phyloP scores from a whole-genome alignment of 768 basidiomycete genomes.

The Tylopilus rubrobrunneus region DNA sequence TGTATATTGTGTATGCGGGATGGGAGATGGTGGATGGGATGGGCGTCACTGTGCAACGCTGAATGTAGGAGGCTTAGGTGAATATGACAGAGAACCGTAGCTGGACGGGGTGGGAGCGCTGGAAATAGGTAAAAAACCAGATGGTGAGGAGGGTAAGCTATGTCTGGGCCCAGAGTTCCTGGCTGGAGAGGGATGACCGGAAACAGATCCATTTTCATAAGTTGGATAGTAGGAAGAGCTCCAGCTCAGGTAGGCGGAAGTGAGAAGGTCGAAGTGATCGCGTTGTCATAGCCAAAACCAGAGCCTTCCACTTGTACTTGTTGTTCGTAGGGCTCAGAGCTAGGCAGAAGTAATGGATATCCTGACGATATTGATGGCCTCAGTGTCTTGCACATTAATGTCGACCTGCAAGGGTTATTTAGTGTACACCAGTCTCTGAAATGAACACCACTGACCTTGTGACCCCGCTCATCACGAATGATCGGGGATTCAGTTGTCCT shows the following conservation, averaged over 20 bases:
- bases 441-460: too few relatives aligned
- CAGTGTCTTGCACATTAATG: too few relatives aligned
- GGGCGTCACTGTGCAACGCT: slow-evolving; percentile 40
- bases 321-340: slow-evolving; percentile 39
- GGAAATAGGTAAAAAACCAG: slow-evolving; percentile 63
- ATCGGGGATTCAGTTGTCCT: too few relatives aligned
- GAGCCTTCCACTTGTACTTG: slow-evolving; percentile 30
- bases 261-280: slow-evolving; percentile 35
- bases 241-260: slow-evolving; percentile 30
- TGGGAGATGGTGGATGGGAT: slow-evolving; percentile 25
- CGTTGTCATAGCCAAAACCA: slow-evolving; percentile 37
- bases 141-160: slow-evolving; percentile 61
- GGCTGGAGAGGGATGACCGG: slow-evolving; percentile 31
- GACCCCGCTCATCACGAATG: too few relatives aligned
- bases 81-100: slow-evolving; percentile 35
- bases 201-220: slow-evolving; percentile 38
- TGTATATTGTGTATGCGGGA: slow-evolving; percentile 13
- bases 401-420: too few relatives aligned
- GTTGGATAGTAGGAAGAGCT: slow-evolving; percentile 40
- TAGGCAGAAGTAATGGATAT: slow-evolving; percentile 32
- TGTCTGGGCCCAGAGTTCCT: slow-evolving; percentile 54
- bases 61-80: slow-evolving; percentile 30
- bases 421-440: too few relatives aligned
- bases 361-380: slow-evolving; percentile 35
- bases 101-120: slow-evolving; percentile 33